Evolutionary conservation across 176 grass and related monocot genomes (phyloP).

Genomic region (Oryza officinalis): DNA sequence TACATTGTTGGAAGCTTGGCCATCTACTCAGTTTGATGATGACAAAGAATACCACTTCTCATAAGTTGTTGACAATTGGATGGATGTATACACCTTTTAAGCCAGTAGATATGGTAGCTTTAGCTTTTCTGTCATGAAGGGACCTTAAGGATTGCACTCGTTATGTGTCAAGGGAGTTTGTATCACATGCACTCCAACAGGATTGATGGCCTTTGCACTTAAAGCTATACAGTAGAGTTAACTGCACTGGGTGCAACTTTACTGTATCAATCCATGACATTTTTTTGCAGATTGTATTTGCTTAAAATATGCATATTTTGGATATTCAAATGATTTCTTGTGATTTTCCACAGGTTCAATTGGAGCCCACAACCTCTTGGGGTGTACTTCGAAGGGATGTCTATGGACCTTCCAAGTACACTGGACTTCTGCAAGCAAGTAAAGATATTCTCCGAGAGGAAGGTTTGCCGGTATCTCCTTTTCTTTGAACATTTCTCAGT

Average conservation of each 20-base stretch:
- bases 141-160: not conserved
- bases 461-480: constrained; percentile 87
- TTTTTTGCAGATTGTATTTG: not conserved
- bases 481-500: constrained; percentile 11
- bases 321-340: constrained; percentile 23
- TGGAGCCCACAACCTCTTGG: constrained; percentile 84
- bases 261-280: not conserved
- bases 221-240: not conserved
- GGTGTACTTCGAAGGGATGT: constrained; percentile 56
- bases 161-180: not conserved
- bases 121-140: not conserved
- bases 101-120: not conserved
- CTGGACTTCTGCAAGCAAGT: constrained; percentile 75
- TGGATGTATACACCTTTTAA: not conserved
- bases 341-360: constrained; percentile 72
- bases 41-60: not conserved
- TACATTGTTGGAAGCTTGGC: not conserved
- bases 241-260: not conserved
- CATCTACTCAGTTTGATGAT: not conserved
- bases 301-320: not conserved
- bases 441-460: constrained; percentile 98
- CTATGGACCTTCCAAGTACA: constrained; percentile 84
- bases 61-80: not conserved
- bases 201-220: not conserved
- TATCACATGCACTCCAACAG: not conserved